Percentiles rank a stretch among this genome's conserved stretches.
phyloP scores from a whole-genome alignment of 73 alveolate genomes.

The Effrenium voratum region DNA sequence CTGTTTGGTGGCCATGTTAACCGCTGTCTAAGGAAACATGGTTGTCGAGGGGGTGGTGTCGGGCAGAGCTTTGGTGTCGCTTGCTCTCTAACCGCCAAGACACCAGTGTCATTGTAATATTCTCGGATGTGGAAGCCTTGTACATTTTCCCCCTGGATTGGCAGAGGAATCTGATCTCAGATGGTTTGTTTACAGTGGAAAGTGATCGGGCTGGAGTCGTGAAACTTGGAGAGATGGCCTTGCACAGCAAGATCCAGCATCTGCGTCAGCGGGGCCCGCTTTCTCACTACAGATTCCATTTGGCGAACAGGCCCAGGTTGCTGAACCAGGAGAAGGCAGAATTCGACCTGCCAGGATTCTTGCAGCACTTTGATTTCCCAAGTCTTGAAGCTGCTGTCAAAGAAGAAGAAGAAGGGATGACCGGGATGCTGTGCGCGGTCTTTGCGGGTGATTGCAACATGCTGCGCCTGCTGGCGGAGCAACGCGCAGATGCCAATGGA shows the following conservation, averaged over 20 bases:
- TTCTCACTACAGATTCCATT: conserved; percentile 5
- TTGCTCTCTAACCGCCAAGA: conserved; percentile 45
- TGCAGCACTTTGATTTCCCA: conserved; percentile 50
- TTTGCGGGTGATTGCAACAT: background rate
- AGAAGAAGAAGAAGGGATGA: conserved; percentile 9
- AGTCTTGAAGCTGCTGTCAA: conserved; percentile 15
- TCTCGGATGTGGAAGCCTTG: conserved; percentile 18
- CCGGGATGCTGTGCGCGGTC: conserved; percentile 39
- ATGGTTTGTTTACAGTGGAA: conserved; percentile 48
- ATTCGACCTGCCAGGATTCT: background rate
- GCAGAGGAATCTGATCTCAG: conserved; percentile 41
- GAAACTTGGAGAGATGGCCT: conserved; percentile 31
- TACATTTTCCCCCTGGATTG: conserved; percentile 51
- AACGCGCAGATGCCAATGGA: background rate
- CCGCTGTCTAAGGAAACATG: too few species aligned
- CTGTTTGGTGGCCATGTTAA: too few species aligned
- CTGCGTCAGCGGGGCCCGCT: conserved; percentile 22
- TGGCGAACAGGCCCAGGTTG: conserved; percentile 47
- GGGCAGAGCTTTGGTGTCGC: conserved; percentile 57
- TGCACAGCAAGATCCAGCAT: conserved; percentile 32
- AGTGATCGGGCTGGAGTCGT: conserved; percentile 29
- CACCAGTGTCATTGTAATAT: conserved; percentile 39
- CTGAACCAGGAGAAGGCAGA: conserved; percentile 12
- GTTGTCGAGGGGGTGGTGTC: conserved; percentile 23
- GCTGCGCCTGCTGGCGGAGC: background rate